Evolutionary conservation across 2,329 filamentous ascomycete species (phyloP).

Genomic region (Aspergillus pseudonomiae): DNA sequence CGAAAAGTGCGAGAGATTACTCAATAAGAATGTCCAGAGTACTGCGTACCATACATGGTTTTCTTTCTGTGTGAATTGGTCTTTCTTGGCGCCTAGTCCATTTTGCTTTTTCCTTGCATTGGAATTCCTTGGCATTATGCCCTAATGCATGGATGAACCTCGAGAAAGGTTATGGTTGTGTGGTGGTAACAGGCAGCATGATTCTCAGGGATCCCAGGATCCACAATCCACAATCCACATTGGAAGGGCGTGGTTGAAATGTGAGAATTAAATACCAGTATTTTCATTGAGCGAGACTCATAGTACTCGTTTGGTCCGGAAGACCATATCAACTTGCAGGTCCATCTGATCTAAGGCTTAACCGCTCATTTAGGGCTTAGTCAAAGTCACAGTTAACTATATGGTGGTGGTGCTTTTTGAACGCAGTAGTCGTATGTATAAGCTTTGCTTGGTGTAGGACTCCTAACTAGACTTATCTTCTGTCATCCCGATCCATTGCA

Average conservation of each 20-base stretch:
- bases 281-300: not conserved
- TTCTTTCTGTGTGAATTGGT: not conserved
- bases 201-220: not conserved
- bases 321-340: not conserved
- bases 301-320: not conserved
- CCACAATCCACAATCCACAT: not conserved
- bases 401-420: not conserved
- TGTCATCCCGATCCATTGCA: not conserved
- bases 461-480: not conserved
- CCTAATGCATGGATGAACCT: not conserved
- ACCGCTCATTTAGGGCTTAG: not conserved
- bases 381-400: not conserved
- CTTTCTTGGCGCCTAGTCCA: constrained; percentile 1
- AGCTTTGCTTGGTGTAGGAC: not conserved
- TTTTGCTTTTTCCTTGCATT: constrained; percentile 3
- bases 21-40: not conserved
- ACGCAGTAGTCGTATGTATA: not conserved
- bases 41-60: not conserved
- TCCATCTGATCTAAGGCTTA: not conserved
- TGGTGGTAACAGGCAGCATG: constrained; percentile 5
- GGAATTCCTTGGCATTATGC: constrained; percentile 6
- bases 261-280: not conserved
- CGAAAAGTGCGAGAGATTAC: not conserved
- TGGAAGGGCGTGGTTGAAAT: not conserved
- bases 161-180: not conserved